Evolutionary conservation across 192 early-diverging fungal species (phyloP), one percentile per base, ranked within the genome.

Genomic region (Podochytrium sp.): DNA sequence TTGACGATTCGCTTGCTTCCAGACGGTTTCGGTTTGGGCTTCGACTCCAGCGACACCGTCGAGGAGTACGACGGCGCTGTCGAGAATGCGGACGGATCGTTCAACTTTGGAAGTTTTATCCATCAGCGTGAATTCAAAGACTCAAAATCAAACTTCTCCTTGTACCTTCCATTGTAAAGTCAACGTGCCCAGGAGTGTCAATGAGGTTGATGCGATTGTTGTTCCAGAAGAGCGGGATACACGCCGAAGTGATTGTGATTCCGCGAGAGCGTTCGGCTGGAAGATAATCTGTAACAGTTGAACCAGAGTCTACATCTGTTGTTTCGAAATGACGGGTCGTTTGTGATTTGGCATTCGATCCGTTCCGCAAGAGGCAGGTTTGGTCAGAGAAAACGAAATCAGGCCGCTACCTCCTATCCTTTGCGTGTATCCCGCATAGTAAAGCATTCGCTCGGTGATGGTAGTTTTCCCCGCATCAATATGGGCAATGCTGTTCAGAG

Each of bases 381-480:
- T 1, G 25, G 53, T 41, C 2, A 42, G 53, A 59, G 7, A 49
- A 60, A 25, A 16, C 0, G 12, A 63, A 53, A 6, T 27, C 14
- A 18, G 1, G 16, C 25, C 29, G 72, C 53, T 81, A 90, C 92
- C 89, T 60, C 96, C 96, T 52, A 97, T 93, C 1, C 83, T 77
- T 57, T 90, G 89, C 1, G 95, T 97, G 52, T 93, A 92, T 27
- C 96, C 95, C 2, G 94, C 92, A 81, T 97, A 97, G 77, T 92
- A 93, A 3, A 98, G 89, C 93, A 98, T 97, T 6, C 96, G 91
- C 75, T 98, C 96, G n/a, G 95, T 96, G 0, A 94, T 96, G 0
- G 96, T 98, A 27, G 96, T 98, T 78, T 85, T 85, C 70, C 94
- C 95, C 1, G 96, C 96, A 78, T 98, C 96, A 67, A 98, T 96